Evolutionary conservation across 148 eudicot genomes (phyloP).

Genomic region (Bassia scoparia): DNA sequence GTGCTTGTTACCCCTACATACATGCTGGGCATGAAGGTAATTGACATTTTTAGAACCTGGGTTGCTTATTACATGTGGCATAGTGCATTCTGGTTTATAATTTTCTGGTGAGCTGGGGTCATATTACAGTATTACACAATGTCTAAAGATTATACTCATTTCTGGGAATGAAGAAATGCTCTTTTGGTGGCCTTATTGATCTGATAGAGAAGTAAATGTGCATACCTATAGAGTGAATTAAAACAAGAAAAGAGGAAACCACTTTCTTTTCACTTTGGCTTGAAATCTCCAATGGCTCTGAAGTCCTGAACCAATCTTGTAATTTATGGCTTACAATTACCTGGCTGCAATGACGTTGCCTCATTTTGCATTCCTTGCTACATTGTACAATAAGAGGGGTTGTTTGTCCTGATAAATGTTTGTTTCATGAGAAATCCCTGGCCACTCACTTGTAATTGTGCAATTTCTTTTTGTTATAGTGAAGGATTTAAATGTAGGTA

Average conservation of each 20-base stretch:
- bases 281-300: not conserved
- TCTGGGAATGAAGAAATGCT: not conserved
- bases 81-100: too few species aligned
- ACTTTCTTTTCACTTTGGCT: not conserved
- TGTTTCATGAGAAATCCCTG: not conserved
- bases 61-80: not conserved
- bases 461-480: not conserved
- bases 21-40: conserved; percentile 97
- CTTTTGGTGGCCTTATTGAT: not conserved
- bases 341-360: not conserved
- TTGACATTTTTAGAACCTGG: not conserved
- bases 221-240: not conserved
- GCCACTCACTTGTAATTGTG: not conserved
- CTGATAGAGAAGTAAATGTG: not conserved
- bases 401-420: not conserved
- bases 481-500: too few species aligned
- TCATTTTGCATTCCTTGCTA: not conserved
- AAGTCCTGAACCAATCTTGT: not conserved
- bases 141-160: too few species aligned
- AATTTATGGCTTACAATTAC: not conserved
- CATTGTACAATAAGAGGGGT: not conserved
- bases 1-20: conserved; percentile 83
- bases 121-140: not conserved
- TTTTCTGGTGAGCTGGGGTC: not conserved
- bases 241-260: not conserved